Base-by-base conservation (phyloP, 768 basidiomycete genomes). In the Russula earlei region DNA sequence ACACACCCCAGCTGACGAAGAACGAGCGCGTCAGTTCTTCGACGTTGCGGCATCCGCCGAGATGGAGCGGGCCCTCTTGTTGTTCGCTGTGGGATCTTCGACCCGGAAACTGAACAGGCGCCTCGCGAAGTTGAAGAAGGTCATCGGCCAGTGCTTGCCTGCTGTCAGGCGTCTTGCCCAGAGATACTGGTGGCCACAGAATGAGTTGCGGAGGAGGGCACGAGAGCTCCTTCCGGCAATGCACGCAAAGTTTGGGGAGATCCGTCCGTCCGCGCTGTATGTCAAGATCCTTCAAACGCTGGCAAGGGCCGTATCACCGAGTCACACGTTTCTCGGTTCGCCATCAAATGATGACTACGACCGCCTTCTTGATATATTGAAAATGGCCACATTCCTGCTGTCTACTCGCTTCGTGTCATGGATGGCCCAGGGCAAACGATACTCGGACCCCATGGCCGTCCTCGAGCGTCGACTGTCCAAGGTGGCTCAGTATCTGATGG, bases 401-500 rank as follows among this genome's bases (percentile, higher is more conserved):
- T 58, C 57, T 29, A 54, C 57, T 27, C 57, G 52, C 22, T 53
- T 58, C 47, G 37, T 54, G 19, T 54, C 52, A 11, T 49, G 57
- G 52, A 24, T 51, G 36, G 57, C 47, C 14, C 52, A 38, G 41
- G 29, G 20, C 3, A 20, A 38, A 41, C 42, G 22, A 36, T 38
- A 43, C 54, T 54, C 57, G 14, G 47, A 44, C 31, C 33, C 47
- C 19, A 37, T 54, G 47, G 52, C 36, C 27, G 4, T 58, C 19
- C 52, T 58, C 29, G 57, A 58, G 36, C 52, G 52, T 27, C 46
- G 47, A 17, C 33, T 58, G 15, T 58, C 48, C 36, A 42, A 22
- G 27, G 52, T 58, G 17, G 57, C 57, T 10, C 57, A 58, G 34
- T 58, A 58, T 54, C 8, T 49, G 40, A 58, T 58, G 57, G 57